Percentiles rank a stretch among this genome's conserved stretches.
Evolutionary conservation across 2,329 filamentous ascomycete genomes (phyloP).

Genomic region (Alternaria conjuncta): DNA sequence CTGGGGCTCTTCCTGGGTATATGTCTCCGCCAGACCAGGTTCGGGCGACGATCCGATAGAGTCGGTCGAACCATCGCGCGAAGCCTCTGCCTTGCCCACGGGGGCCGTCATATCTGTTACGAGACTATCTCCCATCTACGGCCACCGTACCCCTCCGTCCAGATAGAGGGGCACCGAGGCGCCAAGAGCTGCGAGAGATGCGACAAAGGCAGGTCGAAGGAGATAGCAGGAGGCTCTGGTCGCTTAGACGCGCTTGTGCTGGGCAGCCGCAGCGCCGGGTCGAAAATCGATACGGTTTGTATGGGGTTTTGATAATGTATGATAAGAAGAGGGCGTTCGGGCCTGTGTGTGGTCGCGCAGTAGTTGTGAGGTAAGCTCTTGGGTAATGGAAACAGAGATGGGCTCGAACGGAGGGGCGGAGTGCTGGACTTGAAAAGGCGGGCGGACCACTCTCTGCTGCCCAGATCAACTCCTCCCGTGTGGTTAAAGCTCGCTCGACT

Average conservation of each 20-base stretch:
- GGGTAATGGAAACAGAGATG: slow-evolving; percentile 54
- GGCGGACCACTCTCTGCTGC: slow-evolving; percentile 34
- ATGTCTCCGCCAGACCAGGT: slow-evolving; percentile 50
- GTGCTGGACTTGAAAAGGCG: slow-evolving; percentile 45
- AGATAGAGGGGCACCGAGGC: slow-evolving; percentile 46
- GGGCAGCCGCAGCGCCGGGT: slow-evolving; percentile 45
- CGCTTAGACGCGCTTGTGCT: slow-evolving; percentile 47
- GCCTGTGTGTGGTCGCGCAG: slow-evolving; percentile 47
- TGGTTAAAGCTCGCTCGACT: slow-evolving; percentile 27
- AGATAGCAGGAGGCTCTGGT: slow-evolving; percentile 37
- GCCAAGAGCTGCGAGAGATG: slow-evolving; percentile 45
- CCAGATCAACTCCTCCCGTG: slow-evolving; percentile 20
- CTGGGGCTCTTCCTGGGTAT: slow-evolving; percentile 53
- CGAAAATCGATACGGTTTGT: slow-evolving; percentile 42
- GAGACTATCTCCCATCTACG: slow-evolving; percentile 59
- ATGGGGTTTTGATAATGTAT: slow-evolving; percentile 51
- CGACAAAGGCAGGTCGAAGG: slow-evolving; percentile 33
- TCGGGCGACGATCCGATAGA: slow-evolving; percentile 59
- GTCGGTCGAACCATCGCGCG: slow-evolving; percentile 54
- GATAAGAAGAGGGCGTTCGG: slow-evolving; percentile 48
- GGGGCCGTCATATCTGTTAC: slow-evolving; percentile 53
- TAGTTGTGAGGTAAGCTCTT: slow-evolving; percentile 57
- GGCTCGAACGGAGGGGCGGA: slow-evolving; percentile 41
- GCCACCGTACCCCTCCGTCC: slow-evolving; percentile 51
- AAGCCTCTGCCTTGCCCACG: slow-evolving; percentile 54